phyloP scores from a whole-genome alignment of 345 rosid genomes.

The Barbarea vulgaris region DNA sequence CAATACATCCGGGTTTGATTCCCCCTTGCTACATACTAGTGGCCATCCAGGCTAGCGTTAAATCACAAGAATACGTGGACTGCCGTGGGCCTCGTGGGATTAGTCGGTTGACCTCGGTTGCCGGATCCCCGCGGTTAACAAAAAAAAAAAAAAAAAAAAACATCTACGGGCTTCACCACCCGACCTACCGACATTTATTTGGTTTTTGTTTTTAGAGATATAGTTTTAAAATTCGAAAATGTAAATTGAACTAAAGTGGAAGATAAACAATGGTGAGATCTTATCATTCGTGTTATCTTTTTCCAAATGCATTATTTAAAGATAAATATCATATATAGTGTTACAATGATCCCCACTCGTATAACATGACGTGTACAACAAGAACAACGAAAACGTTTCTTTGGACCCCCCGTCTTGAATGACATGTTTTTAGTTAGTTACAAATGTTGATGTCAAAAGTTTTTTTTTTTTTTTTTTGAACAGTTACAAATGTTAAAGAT shows the following conservation, averaged over 20 bases:
- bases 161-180: conserved; percentile 5
- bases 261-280: too few relatives aligned
- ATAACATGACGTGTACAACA: background rate
- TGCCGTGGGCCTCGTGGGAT: too few relatives aligned
- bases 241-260: too few relatives aligned
- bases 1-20: too few relatives aligned
- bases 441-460: background rate
- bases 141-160: too few relatives aligned
- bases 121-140: too few relatives aligned
- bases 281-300: too few relatives aligned
- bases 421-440: background rate
- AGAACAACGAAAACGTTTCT: background rate
- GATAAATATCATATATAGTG: background rate
- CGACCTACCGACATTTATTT: conserved; percentile 1
- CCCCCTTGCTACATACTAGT: too few relatives aligned
- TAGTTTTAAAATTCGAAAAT: background rate
- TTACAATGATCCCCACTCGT: background rate
- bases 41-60: too few relatives aligned
- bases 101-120: too few relatives aligned
- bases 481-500: background rate
- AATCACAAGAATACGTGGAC: too few relatives aligned
- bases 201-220: background rate
- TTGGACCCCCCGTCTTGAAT: background rate
- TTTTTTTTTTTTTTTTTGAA: background rate
- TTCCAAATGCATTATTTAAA: too few relatives aligned